Conservation (phyloP, 345 rosid species). For the Salix suchowensis region DNA sequence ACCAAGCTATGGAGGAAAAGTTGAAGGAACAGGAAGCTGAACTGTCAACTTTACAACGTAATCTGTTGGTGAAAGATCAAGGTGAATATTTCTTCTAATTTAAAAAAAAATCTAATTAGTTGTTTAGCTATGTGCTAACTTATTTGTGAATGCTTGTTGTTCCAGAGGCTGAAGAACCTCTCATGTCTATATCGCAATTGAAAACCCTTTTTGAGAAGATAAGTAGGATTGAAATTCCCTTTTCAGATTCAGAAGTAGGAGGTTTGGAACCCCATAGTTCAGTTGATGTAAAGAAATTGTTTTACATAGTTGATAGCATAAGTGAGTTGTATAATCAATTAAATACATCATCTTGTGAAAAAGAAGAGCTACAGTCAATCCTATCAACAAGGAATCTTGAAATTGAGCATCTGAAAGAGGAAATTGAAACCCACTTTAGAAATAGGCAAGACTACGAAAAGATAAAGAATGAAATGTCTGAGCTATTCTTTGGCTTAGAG, state of each 20-base stretch:
- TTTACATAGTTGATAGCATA: constrained; percentile 8
- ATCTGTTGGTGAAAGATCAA: not conserved
- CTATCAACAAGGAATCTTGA: constrained; percentile 48
- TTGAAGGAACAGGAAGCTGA: not conserved
- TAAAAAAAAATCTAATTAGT: constrained; percentile 32
- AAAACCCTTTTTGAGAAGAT: not conserved
- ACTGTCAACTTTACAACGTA: not conserved
- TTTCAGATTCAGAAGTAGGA: not conserved
- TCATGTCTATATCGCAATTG: not conserved
- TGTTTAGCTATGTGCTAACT: constrained; percentile 42
- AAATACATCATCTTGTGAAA: constrained; percentile 40
- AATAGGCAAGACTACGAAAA: constrained; percentile 39
- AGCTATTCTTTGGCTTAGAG: constrained; percentile 48
- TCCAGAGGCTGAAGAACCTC: not conserved
- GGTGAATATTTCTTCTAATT: not conserved
- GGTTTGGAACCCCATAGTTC: not conserved
- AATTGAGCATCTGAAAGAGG: constrained; percentile 55
- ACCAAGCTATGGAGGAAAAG: not conserved
- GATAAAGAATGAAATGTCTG: constrained; percentile 48
- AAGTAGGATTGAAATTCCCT: not conserved
- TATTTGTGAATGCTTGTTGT: no score
- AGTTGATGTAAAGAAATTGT: constrained; percentile 2
- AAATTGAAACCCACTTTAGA: constrained; percentile 29
- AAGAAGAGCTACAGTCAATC: constrained; percentile 50
- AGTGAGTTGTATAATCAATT: constrained; percentile 47